Evolutionary conservation across 192 early-diverging fungal genomes (phyloP).

Genomic region (Thamnidium elegans): DNA sequence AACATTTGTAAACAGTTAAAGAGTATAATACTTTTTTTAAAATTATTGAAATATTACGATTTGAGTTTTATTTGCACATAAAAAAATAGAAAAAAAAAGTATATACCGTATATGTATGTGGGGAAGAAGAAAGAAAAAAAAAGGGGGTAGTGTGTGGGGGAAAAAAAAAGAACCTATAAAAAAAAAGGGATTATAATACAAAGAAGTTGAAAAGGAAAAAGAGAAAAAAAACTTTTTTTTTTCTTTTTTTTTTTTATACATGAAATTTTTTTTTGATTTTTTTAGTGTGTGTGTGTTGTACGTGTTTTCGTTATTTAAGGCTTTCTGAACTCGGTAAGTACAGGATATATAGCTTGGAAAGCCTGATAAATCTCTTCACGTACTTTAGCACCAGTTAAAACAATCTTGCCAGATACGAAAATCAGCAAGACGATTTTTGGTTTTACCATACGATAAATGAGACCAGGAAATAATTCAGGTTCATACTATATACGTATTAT

Average conservation of each 20-base stretch:
- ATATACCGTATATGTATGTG: too few relatives aligned
- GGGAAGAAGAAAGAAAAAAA: constrained; percentile 2
- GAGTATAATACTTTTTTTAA: too few relatives aligned
- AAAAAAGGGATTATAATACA: not conserved
- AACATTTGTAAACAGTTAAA: too few relatives aligned
- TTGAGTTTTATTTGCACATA: too few relatives aligned
- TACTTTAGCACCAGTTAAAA: constrained; percentile 97
- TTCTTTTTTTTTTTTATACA: constrained; percentile 20
- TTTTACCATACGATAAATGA: constrained; percentile 98
- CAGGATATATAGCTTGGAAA: constrained; percentile 97
- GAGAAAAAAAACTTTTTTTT: constrained; percentile 15
- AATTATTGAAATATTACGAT: too few relatives aligned
- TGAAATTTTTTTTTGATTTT: not conserved
- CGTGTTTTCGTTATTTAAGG: constrained; percentile 37
- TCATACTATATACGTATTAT: constrained; percentile 70
- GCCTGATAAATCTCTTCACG: constrained; percentile 98
- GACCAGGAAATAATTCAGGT: constrained; percentile 97
- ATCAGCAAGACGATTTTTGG: constrained; percentile 98
- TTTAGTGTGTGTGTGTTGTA: not conserved
- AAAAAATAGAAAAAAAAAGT: too few relatives aligned
- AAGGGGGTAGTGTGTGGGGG: not conserved
- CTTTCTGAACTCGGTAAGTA: constrained; percentile 86
- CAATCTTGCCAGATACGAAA: constrained; percentile 99
- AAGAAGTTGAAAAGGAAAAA: not conserved
- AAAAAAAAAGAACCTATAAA: not conserved